A percentile compares a stretch with the other conserved stretches of the same genome.
Conservation (phyloP, 768 basidiomycete genomes). For the Rhizopogon rudus region DNA sequence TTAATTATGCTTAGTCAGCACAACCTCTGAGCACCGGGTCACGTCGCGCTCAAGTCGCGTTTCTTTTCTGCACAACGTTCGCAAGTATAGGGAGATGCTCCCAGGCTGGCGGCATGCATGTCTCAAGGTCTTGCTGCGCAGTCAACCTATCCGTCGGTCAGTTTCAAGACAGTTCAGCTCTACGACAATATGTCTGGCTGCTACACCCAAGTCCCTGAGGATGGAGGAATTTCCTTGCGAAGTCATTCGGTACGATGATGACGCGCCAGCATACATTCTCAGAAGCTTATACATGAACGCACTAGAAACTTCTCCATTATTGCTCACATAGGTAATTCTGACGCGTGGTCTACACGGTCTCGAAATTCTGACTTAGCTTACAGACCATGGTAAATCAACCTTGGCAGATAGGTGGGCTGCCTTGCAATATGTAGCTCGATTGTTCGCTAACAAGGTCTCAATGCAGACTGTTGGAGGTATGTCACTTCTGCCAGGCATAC, state of each 20-base stretch:
- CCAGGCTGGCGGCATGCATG: constrained; percentile 27
- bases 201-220: constrained; percentile 31
- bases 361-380: constrained; percentile 5
- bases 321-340: constrained; percentile 77
- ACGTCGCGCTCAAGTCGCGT: neutral
- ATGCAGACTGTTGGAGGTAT: constrained; percentile 71
- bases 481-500: neutral
- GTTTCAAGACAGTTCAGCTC: constrained; percentile 23
- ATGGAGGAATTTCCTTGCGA: constrained; percentile 68
- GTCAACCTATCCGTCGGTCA: neutral
- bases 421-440: neutral
- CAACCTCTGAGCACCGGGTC: neutral
- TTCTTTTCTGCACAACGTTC: constrained; percentile 20
- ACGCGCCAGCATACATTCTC: neutral
- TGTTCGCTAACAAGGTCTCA: constrained; percentile 2
- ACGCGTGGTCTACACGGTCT: neutral
- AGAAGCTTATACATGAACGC: neutral
- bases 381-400: constrained; percentile 95
- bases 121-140: constrained; percentile 18
- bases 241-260: constrained; percentile 50
- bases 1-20: neutral
- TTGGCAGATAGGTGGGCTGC: constrained; percentile 72
- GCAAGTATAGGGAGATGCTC: constrained; percentile 18
- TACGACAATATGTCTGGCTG: constrained; percentile 18
- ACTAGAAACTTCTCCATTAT: constrained; percentile 91